Evolutionary conservation across 805 yeast species (phyloP), one percentile per base, ranked within the genome.

Genomic region (Kazachstania bromeliacearum): DNA sequence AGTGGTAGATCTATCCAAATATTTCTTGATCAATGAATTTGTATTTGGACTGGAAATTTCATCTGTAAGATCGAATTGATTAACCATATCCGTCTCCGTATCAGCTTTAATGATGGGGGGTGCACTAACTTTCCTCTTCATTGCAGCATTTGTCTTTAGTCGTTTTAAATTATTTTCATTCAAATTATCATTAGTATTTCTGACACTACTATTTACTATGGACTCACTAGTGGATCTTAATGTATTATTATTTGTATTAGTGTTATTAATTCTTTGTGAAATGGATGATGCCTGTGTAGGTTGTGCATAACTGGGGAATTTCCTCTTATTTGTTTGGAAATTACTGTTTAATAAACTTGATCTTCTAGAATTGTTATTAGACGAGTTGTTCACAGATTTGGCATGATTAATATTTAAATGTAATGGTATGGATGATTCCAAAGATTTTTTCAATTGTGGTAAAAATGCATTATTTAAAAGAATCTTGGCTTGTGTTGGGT

Each of bases 341-440:
- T 37, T 37, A 27, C 30, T 23, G n/a, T 36, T 33, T 12, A 34
- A 22, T 7, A 63, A 45, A 31, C 55, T 46, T 4, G 67, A 57
- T 36, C 67, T 61, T 40, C 68, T 50, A 1, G 82, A 71, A 3
- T 70, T 69, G 33, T 72, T 59, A 4, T 52, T 63, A 16, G 48
- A 45, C 3, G 48, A 43, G 28, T 20, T 14, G 3, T 48, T 31
- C n/a, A 22, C 21, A 22, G 29, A 37, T 33, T 26, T 42, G 13
- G 45, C 43, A 13, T 48, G 50, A 27, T 46, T 41, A 15, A 55
- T 43, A 19, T 46, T 42, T 37, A 61, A 40, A 35, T 57, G 51
- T 5, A 42, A 33, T 4, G 84, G 84, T 33, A 66, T 71, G 0
- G 76, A 62, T 48, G 75, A 66, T 39, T 79, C 87, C 12, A 84